Conservation (phyloP, 2,329 filamentous ascomycete genomes). For the Colletotrichum chrysophilum region DNA sequence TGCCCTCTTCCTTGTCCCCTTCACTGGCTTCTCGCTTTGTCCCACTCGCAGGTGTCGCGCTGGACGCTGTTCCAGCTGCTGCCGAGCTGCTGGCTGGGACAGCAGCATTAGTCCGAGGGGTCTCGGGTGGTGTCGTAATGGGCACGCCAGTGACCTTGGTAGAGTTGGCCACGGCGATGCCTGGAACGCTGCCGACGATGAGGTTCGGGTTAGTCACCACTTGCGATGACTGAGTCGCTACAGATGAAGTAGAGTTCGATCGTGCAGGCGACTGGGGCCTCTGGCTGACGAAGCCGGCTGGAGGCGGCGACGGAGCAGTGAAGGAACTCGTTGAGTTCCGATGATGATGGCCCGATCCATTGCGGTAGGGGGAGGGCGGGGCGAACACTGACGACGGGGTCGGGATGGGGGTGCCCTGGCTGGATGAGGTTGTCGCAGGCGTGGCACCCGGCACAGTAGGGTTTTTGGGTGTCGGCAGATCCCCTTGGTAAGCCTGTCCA, state of each 20-base stretch:
- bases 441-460: conserved; percentile 37
- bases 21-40: conserved; percentile 64
- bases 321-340: conserved; percentile 64
- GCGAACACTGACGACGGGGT: conserved; percentile 71
- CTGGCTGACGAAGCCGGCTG: conserved; percentile 62
- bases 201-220: conserved; percentile 81
- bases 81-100: not conserved
- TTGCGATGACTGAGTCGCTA: conserved; percentile 69
- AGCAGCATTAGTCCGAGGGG: conserved; percentile 63
- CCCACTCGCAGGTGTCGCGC: conserved; percentile 34
- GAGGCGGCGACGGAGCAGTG: conserved; percentile 63
- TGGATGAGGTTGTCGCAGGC: conserved; percentile 46
- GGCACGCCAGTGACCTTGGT: conserved; percentile 68
- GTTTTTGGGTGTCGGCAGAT: conserved; percentile 58
- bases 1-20: conserved; percentile 56
- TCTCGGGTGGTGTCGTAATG: conserved; percentile 89
- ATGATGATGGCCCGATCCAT: conserved; percentile 56
- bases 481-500: conserved; percentile 79
- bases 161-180: conserved; percentile 76
- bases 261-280: conserved; percentile 80
- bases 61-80: conserved; percentile 22
- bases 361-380: conserved; percentile 63
- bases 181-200: conserved; percentile 77
- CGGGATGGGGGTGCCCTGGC: conserved; percentile 71
- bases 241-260: conserved; percentile 85